phyloP scores from a whole-genome alignment of 176 grass and related monocot species.

The Puya raimondii region DNA sequence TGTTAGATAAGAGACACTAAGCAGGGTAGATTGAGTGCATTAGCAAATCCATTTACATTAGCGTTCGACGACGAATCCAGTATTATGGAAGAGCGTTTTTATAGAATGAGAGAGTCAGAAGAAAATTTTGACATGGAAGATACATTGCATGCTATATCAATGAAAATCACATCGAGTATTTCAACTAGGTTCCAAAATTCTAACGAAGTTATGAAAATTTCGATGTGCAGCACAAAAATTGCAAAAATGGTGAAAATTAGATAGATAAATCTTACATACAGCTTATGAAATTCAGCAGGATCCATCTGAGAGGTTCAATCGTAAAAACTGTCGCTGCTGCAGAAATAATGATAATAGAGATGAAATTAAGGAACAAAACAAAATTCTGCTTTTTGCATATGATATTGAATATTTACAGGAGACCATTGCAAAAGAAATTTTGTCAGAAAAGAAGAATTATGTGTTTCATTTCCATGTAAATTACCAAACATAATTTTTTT shows the following conservation, averaged over 20 bases:
- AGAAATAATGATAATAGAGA: constrained; percentile 23
- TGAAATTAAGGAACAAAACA: constrained; percentile 18
- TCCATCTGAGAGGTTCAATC: constrained; percentile 37
- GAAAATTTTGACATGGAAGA: too few relatives aligned
- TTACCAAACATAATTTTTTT: not conserved
- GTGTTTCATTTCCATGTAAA: not conserved
- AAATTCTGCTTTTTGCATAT: not conserved
- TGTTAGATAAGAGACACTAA: too few relatives aligned
- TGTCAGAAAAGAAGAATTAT: not conserved
- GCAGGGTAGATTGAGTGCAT: too few relatives aligned
- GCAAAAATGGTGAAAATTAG: constrained; percentile 4
- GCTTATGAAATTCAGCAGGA: constrained; percentile 20
- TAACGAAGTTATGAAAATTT: constrained; percentile 22
- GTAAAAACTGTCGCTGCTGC: constrained; percentile 44
- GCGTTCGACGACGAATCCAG: too few relatives aligned
- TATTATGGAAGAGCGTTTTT: too few relatives aligned
- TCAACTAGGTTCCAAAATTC: too few relatives aligned
- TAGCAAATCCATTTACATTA: too few relatives aligned
- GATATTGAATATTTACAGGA: not conserved
- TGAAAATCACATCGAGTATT: too few relatives aligned
- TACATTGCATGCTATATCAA: too few relatives aligned
- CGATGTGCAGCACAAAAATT: not conserved
- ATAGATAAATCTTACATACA: constrained; percentile 2
- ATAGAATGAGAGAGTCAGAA: too few relatives aligned
- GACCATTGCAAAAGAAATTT: not conserved